A percentile compares a stretch with the other conserved stretches of the same genome.
Evolutionary conservation across 345 rosid genomes (phyloP).

Genomic region (Cardamine chenopodiifolia): DNA sequence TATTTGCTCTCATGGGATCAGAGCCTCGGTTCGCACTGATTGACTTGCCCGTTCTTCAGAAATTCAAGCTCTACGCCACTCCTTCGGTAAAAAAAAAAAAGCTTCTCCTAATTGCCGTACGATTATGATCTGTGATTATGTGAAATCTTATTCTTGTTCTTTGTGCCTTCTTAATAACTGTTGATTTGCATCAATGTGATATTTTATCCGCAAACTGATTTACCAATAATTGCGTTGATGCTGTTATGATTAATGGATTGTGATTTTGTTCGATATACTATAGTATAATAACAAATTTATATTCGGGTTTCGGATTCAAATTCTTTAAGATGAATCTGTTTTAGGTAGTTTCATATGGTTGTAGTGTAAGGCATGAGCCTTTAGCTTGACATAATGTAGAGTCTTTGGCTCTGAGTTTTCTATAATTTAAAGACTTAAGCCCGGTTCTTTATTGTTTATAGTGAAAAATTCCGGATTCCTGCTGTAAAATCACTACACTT

Average conservation of each 20-base stretch:
- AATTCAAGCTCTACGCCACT: slow-evolving; percentile 81
- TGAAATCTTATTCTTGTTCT: background rate
- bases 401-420: slow-evolving; percentile 29
- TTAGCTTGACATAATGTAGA: slow-evolving; percentile 31
- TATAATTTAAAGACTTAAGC: background rate
- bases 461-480: background rate
- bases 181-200: slow-evolving; percentile 12
- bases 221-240: slow-evolving; percentile 4
- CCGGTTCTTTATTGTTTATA: background rate
- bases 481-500: background rate
- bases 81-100: slow-evolving; percentile 53
- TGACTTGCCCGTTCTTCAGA: slow-evolving; percentile 60
- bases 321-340: slow-evolving; percentile 2
- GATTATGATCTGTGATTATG: background rate
- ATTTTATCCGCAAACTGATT: background rate
- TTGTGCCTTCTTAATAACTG: background rate
- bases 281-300: background rate
- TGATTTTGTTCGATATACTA: background rate
- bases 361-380: slow-evolving; percentile 31
- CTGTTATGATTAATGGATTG: background rate
- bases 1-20: slow-evolving; percentile 45
- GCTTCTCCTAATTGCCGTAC: background rate
- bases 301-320: background rate
- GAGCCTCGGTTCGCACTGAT: slow-evolving; percentile 43
- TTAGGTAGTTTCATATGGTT: slow-evolving; percentile 3